Evolutionary conservation across 495 filamentous ascomycete species (phyloP).

Genomic region (Penicillium cosmopolitanum): DNA sequence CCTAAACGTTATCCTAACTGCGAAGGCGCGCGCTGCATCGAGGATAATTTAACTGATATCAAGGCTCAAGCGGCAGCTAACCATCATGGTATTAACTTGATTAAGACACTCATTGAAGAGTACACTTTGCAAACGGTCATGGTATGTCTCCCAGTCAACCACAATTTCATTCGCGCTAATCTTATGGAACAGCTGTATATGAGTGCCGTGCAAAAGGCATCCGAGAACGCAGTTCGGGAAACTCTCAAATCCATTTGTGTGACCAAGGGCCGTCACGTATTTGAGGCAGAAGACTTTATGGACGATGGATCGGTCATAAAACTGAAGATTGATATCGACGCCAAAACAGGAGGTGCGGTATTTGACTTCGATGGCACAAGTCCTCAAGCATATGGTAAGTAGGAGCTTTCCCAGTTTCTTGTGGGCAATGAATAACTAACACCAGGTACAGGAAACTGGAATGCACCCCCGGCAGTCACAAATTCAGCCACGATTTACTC

Average conservation of each 20-base stretch:
- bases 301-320: conserved; percentile 87
- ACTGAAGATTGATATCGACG: conserved; percentile 78
- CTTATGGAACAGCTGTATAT: conserved; percentile 47
- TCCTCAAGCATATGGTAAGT: no score
- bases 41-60: conserved; percentile 90
- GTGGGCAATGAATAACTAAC: no score
- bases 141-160: not conserved
- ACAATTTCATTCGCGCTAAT: not conserved
- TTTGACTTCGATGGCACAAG: conserved; percentile 87
- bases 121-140: conserved; percentile 46
- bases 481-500: conserved; percentile 93
- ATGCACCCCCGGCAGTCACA: conserved; percentile 85
- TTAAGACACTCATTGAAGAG: conserved; percentile 75
- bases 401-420: no score
- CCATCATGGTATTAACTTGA: conserved; percentile 88
- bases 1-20: no score
- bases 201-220: conserved; percentile 85
- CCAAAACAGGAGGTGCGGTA: conserved; percentile 78
- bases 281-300: conserved; percentile 63
- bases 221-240: conserved; percentile 75
- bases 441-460: no score
- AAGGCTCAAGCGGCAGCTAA: conserved; percentile 92
- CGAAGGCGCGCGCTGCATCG: conserved; percentile 58
- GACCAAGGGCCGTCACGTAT: no score
- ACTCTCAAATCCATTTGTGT: conserved; percentile 70